Conservation (phyloP, 306 rosid species). For the Gynostemma pentaphyllum region DNA sequence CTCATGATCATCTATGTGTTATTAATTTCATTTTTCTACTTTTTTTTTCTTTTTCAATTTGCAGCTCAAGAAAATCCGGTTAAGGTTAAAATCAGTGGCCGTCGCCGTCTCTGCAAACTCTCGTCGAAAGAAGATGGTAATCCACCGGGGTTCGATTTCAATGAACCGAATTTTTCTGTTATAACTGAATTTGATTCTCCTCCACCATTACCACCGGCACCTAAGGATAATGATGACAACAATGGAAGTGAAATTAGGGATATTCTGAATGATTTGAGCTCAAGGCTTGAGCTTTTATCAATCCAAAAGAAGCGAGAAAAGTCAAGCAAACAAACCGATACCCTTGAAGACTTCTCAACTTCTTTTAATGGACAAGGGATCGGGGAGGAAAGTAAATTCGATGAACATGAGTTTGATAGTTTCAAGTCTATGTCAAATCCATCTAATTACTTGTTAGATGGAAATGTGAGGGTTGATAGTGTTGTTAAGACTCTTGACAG, state of each 20-base stretch:
- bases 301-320: constrained; percentile 39
- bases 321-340: constrained; percentile 8
- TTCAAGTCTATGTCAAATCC: constrained; percentile 42
- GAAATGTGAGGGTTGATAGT: constrained; percentile 4
- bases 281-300: constrained; percentile 62
- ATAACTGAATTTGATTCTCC: constrained; percentile 54
- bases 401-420: constrained; percentile 37
- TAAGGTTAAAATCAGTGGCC: constrained; percentile 59
- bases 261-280: constrained; percentile 54
- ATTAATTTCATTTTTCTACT: not conserved
- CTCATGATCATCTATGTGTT: not conserved
- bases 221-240: constrained; percentile 14
- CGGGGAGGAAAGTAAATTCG: constrained; percentile 20
- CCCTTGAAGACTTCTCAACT: constrained; percentile 14
- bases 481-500: not conserved
- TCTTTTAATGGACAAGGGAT: constrained; percentile 11
- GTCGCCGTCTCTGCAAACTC: constrained; percentile 76
- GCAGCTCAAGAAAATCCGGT: constrained; percentile 29
- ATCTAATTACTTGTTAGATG: constrained; percentile 22
- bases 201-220: constrained; percentile 7
- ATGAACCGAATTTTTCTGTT: constrained; percentile 21
- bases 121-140: constrained; percentile 21
- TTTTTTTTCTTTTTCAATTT: not conserved
- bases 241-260: constrained; percentile 63
- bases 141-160: constrained; percentile 13